phyloP scores from a whole-genome alignment of 1,284 basidiomycete species.

The Ustilago loliicola region DNA sequence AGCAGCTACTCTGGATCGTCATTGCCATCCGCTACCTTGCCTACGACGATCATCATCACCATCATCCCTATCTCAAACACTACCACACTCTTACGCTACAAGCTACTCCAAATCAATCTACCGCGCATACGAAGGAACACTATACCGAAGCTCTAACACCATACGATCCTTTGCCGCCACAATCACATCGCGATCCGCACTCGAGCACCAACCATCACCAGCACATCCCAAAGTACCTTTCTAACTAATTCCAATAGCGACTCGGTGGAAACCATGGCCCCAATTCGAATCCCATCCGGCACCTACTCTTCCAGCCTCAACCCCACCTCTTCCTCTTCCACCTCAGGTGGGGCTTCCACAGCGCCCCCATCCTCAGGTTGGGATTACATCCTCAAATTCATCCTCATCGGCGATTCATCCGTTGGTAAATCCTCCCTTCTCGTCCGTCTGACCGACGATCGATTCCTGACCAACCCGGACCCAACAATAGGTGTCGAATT shows the following conservation, averaged over 20 bases:
- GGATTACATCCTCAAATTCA: slow-evolving; percentile 69
- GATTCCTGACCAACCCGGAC: slow-evolving; percentile 63
- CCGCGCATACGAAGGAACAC: no score
- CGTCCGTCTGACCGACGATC: slow-evolving; percentile 65
- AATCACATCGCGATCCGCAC: no score
- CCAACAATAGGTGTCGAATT: slow-evolving; percentile 69
- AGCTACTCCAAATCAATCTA: neutral
- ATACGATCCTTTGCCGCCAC: no score
- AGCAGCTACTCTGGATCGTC: neutral
- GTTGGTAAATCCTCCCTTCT: slow-evolving; percentile 68
- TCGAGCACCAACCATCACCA: no score
- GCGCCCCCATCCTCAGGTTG: slow-evolving; percentile 50
- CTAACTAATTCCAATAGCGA: no score
- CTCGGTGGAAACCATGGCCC: no score
- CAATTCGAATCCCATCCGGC: slow-evolving; percentile 46
- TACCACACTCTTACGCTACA: neutral
- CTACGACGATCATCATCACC: neutral
- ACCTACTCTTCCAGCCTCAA: slow-evolving; percentile 18
- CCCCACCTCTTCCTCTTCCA: neutral
- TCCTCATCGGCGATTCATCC: slow-evolving; percentile 66
- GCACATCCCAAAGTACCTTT: no score
- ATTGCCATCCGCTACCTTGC: neutral
- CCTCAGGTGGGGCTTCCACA: slow-evolving; percentile 26
- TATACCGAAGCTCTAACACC: no score
- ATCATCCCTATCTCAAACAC: neutral